Evolutionary conservation across 306 rosid genomes (phyloP).

Genomic region (Malus sylvestris): DNA sequence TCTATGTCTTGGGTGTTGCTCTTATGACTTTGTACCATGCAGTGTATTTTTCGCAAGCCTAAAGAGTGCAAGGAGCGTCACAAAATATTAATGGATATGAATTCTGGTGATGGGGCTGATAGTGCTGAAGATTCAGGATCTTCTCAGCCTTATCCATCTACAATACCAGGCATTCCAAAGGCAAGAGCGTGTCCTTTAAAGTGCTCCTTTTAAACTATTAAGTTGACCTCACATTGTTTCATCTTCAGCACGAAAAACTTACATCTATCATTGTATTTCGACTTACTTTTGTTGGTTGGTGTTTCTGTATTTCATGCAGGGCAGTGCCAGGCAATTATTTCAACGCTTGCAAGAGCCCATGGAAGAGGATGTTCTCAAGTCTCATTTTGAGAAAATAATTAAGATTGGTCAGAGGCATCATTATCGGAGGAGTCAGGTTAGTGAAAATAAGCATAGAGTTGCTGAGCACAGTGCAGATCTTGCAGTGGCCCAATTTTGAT

Average conservation of each 20-base stretch:
- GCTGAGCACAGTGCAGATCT: not conserved
- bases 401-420: slow-evolving; percentile 84
- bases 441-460: slow-evolving; percentile 18
- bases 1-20: slow-evolving; percentile 1
- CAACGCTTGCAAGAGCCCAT: slow-evolving; percentile 91
- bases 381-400: slow-evolving; percentile 90
- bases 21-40: slow-evolving; percentile 21
- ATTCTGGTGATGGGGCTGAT: slow-evolving; percentile 91
- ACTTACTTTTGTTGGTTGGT: slow-evolving; percentile 20
- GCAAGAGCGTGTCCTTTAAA: slow-evolving; percentile 37
- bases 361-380: slow-evolving; percentile 92
- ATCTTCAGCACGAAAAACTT: not conserved
- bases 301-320: slow-evolving; percentile 46
- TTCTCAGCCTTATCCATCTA: slow-evolving; percentile 95
- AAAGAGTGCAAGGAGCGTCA: slow-evolving; percentile 97
- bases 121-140: slow-evolving; percentile 99
- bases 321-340: slow-evolving; percentile 97
- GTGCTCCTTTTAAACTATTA: not conserved
- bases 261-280: slow-evolving; percentile 4
- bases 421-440: slow-evolving; percentile 76
- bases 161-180: slow-evolving; percentile 98
- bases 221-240: not conserved
- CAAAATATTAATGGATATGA: slow-evolving; percentile 80
- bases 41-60: slow-evolving; percentile 93
- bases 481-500: not conserved